Evolutionary conservation across 1,284 basidiomycete genomes (phyloP).

Genomic region (Pseudozyma sp.): DNA sequence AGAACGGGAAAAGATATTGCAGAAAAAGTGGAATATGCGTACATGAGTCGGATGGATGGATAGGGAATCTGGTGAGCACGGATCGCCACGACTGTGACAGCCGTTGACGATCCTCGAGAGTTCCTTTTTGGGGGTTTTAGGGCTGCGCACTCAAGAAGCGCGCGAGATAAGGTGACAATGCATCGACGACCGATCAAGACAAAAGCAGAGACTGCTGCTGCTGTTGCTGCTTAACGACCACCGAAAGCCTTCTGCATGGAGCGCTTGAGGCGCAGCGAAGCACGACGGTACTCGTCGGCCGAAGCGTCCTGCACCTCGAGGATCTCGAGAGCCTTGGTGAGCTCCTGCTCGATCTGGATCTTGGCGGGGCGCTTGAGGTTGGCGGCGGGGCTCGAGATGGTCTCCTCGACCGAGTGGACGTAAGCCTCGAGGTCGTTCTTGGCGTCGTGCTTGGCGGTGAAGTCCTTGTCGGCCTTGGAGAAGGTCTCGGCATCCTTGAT

Average conservation of each 20-base stretch:
- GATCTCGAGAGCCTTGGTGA: conserved; percentile 69
- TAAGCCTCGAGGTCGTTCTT: conserved; percentile 68
- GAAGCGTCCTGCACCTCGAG: conserved; percentile 67
- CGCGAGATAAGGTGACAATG: conserved; percentile 12
- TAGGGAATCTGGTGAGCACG: conserved; percentile 41
- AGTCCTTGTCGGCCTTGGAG: conserved; percentile 69
- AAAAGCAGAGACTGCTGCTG: conserved; percentile 1
- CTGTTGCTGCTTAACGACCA: conserved; percentile 51
- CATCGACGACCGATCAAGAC: conserved; percentile 5
- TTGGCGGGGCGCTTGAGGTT: conserved; percentile 67
- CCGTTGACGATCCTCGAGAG: conserved; percentile 37
- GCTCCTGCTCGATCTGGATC: conserved; percentile 68
- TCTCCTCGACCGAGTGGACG: conserved; percentile 67
- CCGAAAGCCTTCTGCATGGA: conserved; percentile 68
- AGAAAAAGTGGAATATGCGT: conserved; percentile 46
- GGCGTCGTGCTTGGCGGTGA: conserved; percentile 68
- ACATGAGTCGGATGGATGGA: conserved; percentile 39
- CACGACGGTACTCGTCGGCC: conserved; percentile 67
- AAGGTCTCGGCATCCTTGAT: conserved; percentile 69
- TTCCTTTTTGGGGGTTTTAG: conserved; percentile 23
- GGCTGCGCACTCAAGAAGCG: conserved; percentile 1
- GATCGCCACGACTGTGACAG: conserved; percentile 14
- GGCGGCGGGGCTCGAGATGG: conserved; percentile 66
- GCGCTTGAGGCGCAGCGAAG: conserved; percentile 66
- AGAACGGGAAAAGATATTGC: conserved; percentile 46